phyloP scores from a whole-genome alignment of 495 filamentous ascomycete genomes.

The Aspergillus sclerotioniger region DNA sequence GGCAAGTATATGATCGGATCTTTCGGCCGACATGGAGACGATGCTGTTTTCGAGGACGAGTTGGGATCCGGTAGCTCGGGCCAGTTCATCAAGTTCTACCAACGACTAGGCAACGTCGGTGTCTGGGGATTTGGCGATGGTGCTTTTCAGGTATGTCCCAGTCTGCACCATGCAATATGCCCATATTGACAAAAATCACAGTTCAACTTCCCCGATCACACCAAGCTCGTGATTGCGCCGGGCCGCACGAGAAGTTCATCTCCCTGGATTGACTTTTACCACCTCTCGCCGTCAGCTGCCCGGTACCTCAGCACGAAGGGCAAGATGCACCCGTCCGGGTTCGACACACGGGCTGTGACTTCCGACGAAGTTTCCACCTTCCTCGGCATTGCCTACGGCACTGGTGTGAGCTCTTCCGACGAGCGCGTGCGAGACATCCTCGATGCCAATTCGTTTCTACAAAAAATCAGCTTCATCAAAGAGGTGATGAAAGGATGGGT shows the following conservation, averaged over 20 bases:
- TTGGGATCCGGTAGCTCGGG: conserved; percentile 34
- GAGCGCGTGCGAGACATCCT: conserved; percentile 62
- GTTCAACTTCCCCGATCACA: conserved; percentile 98
- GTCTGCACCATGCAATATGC: conserved; percentile 5
- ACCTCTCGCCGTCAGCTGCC: conserved; percentile 69
- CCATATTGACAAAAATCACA: conserved; percentile 25
- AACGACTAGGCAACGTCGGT: conserved; percentile 81
- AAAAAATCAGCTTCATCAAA: conserved; percentile 74
- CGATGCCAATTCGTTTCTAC: conserved; percentile 73
- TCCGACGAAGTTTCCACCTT: conserved; percentile 61
- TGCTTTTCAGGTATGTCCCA: conserved; percentile 65
- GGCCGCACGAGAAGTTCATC: conserved; percentile 57
- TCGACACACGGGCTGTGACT: conserved; percentile 51
- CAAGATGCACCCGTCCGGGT: conserved; percentile 52
- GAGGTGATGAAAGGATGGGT: conserved; percentile 71
- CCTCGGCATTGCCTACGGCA: conserved; percentile 57
- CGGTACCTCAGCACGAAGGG: conserved; percentile 59
- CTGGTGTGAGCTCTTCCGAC: conserved; percentile 48
- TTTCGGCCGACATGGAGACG: conserved; percentile 49
- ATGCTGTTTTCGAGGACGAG: conserved; percentile 31
- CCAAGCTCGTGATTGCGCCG: conserved; percentile 79
- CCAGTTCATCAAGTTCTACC: conserved; percentile 83
- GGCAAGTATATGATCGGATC: conserved; percentile 86
- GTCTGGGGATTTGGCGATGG: conserved; percentile 90
- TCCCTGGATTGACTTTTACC: conserved; percentile 78